Percentiles rank a stretch among this genome's conserved stretches.
Evolutionary conservation across 495 filamentous ascomycete genomes (phyloP).

Genomic region (Arthonia radiata): DNA sequence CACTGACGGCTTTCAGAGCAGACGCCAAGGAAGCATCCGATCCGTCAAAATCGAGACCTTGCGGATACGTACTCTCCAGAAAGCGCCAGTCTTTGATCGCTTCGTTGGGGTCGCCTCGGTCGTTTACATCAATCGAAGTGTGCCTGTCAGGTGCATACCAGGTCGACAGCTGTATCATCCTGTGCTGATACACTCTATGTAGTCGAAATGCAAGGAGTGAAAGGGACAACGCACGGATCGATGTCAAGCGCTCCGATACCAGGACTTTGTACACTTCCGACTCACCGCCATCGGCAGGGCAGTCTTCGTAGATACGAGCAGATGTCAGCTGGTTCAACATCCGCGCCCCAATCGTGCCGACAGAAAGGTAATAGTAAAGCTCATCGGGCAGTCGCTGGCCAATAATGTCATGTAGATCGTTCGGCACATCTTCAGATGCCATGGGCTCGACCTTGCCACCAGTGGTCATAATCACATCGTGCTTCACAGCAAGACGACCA

Average conservation of each 20-base stretch:
- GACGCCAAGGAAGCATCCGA: too few relatives aligned
- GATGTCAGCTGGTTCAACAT: constrained; percentile 59
- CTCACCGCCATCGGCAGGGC: constrained; percentile 61
- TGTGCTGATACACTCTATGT: constrained; percentile 55
- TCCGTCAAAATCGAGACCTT: too few relatives aligned
- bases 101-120: too few relatives aligned
- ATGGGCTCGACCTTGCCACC: constrained; percentile 51
- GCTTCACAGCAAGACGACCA: constrained; percentile 60
- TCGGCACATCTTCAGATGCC: constrained; percentile 40
- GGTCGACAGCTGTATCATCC: constrained; percentile 45
- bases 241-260: constrained; percentile 41
- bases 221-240: constrained; percentile 48
- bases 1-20: constrained; percentile 32
- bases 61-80: too few relatives aligned
- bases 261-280: constrained; percentile 60
- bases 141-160: too few relatives aligned
- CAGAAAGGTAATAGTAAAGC: constrained; percentile 74
- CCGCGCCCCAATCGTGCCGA: constrained; percentile 53
- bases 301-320: constrained; percentile 43
- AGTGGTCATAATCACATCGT: constrained; percentile 56
- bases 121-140: too few relatives aligned
- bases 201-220: constrained; percentile 51
- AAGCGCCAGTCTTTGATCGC: too few relatives aligned
- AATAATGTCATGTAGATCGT: constrained; percentile 69
- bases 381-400: constrained; percentile 76